phyloP scores from a whole-genome alignment of 1,284 basidiomycete species.

The Rhizopogon parksii region DNA sequence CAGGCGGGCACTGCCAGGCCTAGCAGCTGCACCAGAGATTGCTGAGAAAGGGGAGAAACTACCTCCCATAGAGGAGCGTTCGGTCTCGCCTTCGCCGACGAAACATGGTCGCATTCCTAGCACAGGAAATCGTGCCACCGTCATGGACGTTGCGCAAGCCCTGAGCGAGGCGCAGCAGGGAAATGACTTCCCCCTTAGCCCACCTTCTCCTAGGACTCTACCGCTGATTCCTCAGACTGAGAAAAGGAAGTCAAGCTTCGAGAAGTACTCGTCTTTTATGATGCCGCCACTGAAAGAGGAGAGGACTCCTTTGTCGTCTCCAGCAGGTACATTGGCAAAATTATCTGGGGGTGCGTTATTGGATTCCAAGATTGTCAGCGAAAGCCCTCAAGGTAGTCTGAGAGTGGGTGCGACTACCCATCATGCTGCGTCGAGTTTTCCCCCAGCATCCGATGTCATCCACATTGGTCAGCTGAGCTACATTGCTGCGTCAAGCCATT shows the following conservation, averaged over 20 bases:
- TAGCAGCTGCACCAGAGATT: slow-evolving; percentile 17
- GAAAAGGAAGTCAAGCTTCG: slow-evolving; percentile 58
- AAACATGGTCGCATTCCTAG: slow-evolving; percentile 54
- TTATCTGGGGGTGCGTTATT: slow-evolving; percentile 16
- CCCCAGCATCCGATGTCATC: slow-evolving; percentile 15
- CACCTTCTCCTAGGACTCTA: slow-evolving; percentile 5
- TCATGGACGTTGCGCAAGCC: slow-evolving; percentile 70
- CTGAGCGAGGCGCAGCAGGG: slow-evolving; percentile 34
- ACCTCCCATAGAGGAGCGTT: slow-evolving; percentile 10
- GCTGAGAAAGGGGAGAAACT: slow-evolving; percentile 12
- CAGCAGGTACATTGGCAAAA: slow-evolving; percentile 45
- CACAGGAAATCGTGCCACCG: slow-evolving; percentile 60
- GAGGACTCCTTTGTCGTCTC: slow-evolving; percentile 51
- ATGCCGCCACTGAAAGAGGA: slow-evolving; percentile 65
- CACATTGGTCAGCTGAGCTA: slow-evolving; percentile 24
- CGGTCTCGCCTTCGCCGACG: slow-evolving; percentile 20
- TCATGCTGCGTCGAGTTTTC: background rate
- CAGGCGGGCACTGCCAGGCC: slow-evolving; percentile 35
- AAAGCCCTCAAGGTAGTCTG: slow-evolving; percentile 8
- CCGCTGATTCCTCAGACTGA: slow-evolving; percentile 29
- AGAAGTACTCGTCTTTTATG: slow-evolving; percentile 53
- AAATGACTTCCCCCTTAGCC: background rate
- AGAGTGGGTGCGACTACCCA: background rate
- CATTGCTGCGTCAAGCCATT: background rate
- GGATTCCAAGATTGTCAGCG: slow-evolving; percentile 6